Evolutionary conservation across 129 eudicot species (phyloP), one percentile per base, ranked within the genome.

Genomic region (Pittosporum tobira): DNA sequence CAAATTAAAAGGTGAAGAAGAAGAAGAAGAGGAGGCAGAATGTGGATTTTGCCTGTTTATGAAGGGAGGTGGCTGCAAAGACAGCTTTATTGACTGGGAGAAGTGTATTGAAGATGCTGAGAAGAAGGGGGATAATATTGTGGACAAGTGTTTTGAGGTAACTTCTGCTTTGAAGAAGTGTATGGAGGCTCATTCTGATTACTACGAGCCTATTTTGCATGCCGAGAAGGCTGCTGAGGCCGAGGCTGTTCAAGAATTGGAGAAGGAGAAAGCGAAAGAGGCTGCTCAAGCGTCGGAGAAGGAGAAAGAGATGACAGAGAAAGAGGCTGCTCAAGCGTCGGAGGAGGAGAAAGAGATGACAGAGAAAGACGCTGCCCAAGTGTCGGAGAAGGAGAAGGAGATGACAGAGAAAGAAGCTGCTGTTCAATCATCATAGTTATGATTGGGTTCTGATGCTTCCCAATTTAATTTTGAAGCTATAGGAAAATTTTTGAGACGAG

Each of bases 101-200:
- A 67, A 74, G 48, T 79, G 86, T 20, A 51, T 79, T 29, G 79
- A 75, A 49, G 81, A 80, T 50, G 79, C 72, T 1, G 86, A 75
- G 51, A 71, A 71, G 50, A 80, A 71, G 21, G 16, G 54, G 18
- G 79, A 80, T 30, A 75, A 80, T 31, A 61, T 80, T 38, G 86
- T 66, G 11, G 68, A 72, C 1, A 76, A 65, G 57, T 76, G 81
- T 42, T 71, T 56, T 19, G 71, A 76, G 56, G 67, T 24, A 1
- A 75, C 86, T 45, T 8, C 54, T 3, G 65, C 68, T 42, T 59
- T 88, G 68, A 78, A 78, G 81, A 72, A 78, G 56, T 88, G 96
- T 76, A 88, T 88, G 96, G 87, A 88, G 53, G 94, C 80, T 40
- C 83, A 88, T 67, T 50, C 70, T 0, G 96, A 88, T 60, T 76